phyloP scores from a whole-genome alignment of 2,329 filamentous ascomycete genomes.

The Trichophaea hybrida region DNA sequence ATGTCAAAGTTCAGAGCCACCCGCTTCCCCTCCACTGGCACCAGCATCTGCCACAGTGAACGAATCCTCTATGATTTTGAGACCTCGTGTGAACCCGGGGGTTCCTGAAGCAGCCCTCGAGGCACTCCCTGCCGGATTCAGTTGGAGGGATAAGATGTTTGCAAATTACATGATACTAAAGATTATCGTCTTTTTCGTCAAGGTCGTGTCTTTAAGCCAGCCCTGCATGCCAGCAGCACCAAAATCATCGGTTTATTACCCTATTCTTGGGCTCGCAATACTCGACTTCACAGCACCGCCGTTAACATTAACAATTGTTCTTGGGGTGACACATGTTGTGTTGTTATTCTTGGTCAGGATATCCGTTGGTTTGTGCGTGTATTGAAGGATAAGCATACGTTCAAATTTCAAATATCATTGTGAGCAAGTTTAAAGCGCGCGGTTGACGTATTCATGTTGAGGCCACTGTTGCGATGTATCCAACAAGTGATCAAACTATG shows the following conservation, averaged over 20 bases:
- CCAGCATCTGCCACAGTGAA: background rate
- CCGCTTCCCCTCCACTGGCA: background rate
- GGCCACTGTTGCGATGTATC: no score
- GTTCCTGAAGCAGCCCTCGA: background rate
- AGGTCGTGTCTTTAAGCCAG: constrained; percentile 44
- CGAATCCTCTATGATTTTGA: constrained; percentile 2
- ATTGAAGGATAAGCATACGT: background rate
- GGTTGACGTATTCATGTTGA: no score
- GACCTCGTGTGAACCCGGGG: background rate
- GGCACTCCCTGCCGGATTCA: background rate
- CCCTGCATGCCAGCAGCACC: constrained; percentile 59
- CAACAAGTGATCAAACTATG: no score
- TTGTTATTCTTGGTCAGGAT: constrained; percentile 10
- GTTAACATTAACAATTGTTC: background rate
- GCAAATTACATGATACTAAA: background rate
- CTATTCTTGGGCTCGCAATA: constrained; percentile 53
- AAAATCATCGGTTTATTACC: constrained; percentile 49
- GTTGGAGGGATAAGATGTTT: background rate
- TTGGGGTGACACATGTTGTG: constrained; percentile 10
- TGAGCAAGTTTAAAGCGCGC: no score
- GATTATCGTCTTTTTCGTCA: constrained; percentile 1
- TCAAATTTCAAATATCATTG: no score
- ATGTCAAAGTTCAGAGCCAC: background rate
- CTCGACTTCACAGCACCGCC: constrained; percentile 37
- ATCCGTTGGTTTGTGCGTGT: constrained; percentile 6